Evolutionary conservation across 495 filamentous ascomycete genomes (phyloP).

Genomic region (Xylaria intraflava): DNA sequence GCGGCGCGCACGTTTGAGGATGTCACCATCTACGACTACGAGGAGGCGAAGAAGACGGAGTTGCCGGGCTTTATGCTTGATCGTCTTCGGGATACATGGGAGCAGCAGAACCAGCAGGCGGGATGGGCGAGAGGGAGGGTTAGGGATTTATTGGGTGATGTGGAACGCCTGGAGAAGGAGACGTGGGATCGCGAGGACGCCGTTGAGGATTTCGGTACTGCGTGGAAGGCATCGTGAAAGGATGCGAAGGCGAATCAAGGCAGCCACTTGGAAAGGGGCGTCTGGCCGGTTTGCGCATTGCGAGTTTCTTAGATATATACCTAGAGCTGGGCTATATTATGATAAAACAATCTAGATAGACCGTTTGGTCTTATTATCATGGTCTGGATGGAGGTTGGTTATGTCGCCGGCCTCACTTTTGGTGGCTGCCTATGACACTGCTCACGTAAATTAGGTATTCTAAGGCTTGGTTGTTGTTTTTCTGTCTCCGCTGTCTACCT

Average conservation of each 20-base stretch:
- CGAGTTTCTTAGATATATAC: too few relatives aligned
- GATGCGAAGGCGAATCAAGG: not conserved
- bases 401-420: too few relatives aligned
- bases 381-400: too few relatives aligned
- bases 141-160: slow-evolving; percentile 45
- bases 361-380: too few relatives aligned
- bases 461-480: too few relatives aligned
- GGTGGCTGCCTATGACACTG: too few relatives aligned
- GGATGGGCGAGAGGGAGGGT: slow-evolving; percentile 40
- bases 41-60: slow-evolving; percentile 44
- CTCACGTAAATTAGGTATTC: too few relatives aligned
- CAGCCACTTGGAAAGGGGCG: too few relatives aligned
- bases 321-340: too few relatives aligned
- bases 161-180: slow-evolving; percentile 57
- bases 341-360: too few relatives aligned
- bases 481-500: too few relatives aligned
- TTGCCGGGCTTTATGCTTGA: slow-evolving; percentile 62
- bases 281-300: too few relatives aligned
- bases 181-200: slow-evolving; percentile 71
- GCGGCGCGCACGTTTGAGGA: slow-evolving; percentile 77
- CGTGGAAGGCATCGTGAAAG: slow-evolving; percentile 2
- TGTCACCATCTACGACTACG: slow-evolving; percentile 81
- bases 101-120: slow-evolving; percentile 59
- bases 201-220: slow-evolving; percentile 62
- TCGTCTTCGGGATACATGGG: slow-evolving; percentile 58